Evolutionary conservation across 2,329 filamentous ascomycete species (phyloP).

Genomic region (Monosporascus sp.): DNA sequence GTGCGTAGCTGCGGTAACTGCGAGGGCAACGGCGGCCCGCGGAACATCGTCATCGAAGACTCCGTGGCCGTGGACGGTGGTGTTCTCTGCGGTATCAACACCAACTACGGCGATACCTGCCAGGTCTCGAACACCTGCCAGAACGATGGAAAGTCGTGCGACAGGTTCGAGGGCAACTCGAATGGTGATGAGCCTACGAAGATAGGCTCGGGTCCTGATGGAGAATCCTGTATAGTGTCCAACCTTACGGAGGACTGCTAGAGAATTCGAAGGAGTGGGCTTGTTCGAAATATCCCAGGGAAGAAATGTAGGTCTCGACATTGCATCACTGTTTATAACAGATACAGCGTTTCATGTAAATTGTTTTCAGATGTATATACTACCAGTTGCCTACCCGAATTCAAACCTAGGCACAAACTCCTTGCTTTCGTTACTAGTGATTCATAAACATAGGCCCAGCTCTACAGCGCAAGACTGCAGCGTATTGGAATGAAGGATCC

Average conservation of each 20-base stretch:
- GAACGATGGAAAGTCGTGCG: constrained; percentile 30
- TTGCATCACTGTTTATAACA: too few species aligned
- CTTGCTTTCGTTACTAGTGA: too few species aligned
- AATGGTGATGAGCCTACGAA: constrained; percentile 14
- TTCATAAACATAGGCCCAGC: too few species aligned
- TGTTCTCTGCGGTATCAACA: constrained; percentile 43
- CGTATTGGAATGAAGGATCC: too few species aligned
- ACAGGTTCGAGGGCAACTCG: constrained; percentile 18
- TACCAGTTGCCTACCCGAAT: too few species aligned
- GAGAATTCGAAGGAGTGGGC: not conserved
- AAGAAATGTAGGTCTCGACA: not conserved
- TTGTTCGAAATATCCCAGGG: not conserved
- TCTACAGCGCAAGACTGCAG: too few species aligned
- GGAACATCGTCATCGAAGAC: constrained; percentile 39
- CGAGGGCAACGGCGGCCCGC: constrained; percentile 31
- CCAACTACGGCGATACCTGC: constrained; percentile 44
- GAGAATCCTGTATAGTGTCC: not conserved
- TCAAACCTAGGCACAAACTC: too few species aligned
- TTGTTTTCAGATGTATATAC: too few species aligned
- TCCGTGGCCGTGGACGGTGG: constrained; percentile 36
- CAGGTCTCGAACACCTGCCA: constrained; percentile 36
- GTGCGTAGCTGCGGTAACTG: constrained; percentile 48
- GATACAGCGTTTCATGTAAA: too few species aligned
- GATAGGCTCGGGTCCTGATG: constrained; percentile 7
- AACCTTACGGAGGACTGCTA: not conserved